Conservation (phyloP, 2,329 filamentous ascomycete species). For the Diatrype stigma region DNA sequence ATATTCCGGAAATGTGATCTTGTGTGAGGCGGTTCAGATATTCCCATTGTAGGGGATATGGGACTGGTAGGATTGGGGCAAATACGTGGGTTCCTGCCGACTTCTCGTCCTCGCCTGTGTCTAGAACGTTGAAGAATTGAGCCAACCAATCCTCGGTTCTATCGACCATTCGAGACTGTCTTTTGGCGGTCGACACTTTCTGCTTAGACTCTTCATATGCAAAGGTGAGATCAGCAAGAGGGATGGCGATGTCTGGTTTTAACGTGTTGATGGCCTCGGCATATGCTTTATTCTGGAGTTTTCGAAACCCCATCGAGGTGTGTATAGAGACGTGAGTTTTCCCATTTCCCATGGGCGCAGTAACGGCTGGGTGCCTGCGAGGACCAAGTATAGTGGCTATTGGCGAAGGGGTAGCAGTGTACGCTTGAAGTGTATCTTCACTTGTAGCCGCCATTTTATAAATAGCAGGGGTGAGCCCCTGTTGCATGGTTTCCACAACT, state of each 20-base stretch:
- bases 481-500: conserved; percentile 51
- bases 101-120: conserved; percentile 25
- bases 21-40: conserved; percentile 71
- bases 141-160: conserved; percentile 79
- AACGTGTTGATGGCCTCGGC: conserved; percentile 59
- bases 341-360: conserved; percentile 66
- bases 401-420: conserved; percentile 66
- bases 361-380: conserved; percentile 71
- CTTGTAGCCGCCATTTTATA: conserved; percentile 33
- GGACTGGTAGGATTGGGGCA: conserved; percentile 69
- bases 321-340: conserved; percentile 69
- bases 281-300: conserved; percentile 67
- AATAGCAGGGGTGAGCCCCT: conserved; percentile 43
- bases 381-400: conserved; percentile 69
- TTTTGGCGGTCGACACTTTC: conserved; percentile 58
- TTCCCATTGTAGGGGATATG: conserved; percentile 69
- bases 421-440: conserved; percentile 63
- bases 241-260: conserved; percentile 75
- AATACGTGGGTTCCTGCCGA: conserved; percentile 44
- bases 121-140: conserved; percentile 53
- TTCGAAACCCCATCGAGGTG: conserved; percentile 81
- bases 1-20: conserved; percentile 55
- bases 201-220: conserved; percentile 25
- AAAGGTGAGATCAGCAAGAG: conserved; percentile 69
- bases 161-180: conserved; percentile 78